Base-by-base conservation (phyloP, 1,284 basidiomycete genomes). In the Tetrapyrgos nigripes region DNA sequence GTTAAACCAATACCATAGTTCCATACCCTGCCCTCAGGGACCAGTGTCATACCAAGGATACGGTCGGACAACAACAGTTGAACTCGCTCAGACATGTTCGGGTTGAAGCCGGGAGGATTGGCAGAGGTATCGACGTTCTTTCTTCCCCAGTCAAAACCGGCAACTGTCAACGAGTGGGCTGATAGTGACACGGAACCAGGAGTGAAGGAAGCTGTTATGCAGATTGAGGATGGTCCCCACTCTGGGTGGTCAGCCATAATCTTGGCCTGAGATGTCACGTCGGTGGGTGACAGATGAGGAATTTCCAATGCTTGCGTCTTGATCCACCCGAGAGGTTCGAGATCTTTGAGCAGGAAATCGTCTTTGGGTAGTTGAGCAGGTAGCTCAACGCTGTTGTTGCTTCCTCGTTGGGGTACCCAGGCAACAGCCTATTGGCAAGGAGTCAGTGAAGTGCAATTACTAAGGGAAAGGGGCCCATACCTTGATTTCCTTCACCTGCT, bases 401-500 rank as follows among this genome's bases (percentile, higher is more conserved):
- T 96, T 47, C 97, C 97, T 47, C 96, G 88, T 75, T 99, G 97
- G 28, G 97, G 97, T 26, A 96, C 87, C 92, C 96, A 97, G 10
- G 88, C 96, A 47, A 99, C 83, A 21, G 95, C 96, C 82, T 85
- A 64, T 31, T 27, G 46, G 50, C 11, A 51, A 35, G 49, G 44
- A 59, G 59, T 27, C 44, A 60, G 50, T 24, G 49, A 19, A 46
- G 21, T 35, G 54, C 28, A 3, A 51, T 47, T 24, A 14, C 35
- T 17, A 21, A 35, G 14, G 54, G 13, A 11, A 43, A 13, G 14
- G 45, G 26, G 55, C 53, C 60, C 58, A 57, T 40, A 85, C 84
- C 83, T 97, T 97, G 78, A 99, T 93, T 80, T 99, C 97, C 80
- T 98, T 98, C 65, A 99, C 97, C 73, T 97, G 95, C 65, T 94